Evolutionary conservation across 306 rosid species (phyloP).

Genomic region (Cucurbita argyrosperma): DNA sequence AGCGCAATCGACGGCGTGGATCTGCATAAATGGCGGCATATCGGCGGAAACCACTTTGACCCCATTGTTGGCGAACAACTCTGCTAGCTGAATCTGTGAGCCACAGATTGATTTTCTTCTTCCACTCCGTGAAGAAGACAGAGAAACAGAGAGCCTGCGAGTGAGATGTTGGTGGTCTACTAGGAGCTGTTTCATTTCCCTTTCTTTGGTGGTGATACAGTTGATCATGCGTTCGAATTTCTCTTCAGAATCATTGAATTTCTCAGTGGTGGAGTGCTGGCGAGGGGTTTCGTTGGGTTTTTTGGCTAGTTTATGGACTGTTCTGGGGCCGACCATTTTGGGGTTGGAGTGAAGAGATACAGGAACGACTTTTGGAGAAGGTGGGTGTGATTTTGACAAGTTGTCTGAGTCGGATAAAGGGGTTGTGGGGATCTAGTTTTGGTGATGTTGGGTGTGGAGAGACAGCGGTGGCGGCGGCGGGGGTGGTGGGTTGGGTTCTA

Average conservation of each 20-base stretch:
- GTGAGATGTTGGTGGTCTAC: constrained; percentile 1
- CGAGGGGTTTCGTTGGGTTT: constrained; percentile 5
- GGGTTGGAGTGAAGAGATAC: background rate
- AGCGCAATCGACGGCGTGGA: constrained; percentile 87
- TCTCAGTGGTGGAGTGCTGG: background rate
- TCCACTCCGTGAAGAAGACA: constrained; percentile 17
- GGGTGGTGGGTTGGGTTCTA: constrained; percentile 16
- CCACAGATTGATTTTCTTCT: constrained; percentile 44
- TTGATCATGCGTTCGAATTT: background rate
- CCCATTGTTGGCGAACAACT: constrained; percentile 58
- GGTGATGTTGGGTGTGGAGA: constrained; percentile 7
- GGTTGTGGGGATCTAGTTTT: constrained; percentile 31
- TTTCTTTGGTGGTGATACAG: background rate
- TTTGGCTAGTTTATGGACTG: background rate
- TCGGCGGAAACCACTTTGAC: constrained; percentile 66
- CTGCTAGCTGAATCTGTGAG: constrained; percentile 36
- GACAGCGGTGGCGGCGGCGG: background rate
- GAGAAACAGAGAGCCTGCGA: constrained; percentile 28
- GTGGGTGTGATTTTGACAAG: background rate
- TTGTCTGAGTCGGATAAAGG: constrained; percentile 15
- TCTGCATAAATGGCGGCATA: constrained; percentile 99
- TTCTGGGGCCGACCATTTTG: background rate
- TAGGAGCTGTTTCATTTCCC: constrained; percentile 11
- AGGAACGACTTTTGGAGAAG: background rate
- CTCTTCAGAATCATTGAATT: background rate